Evolutionary conservation across 139 green algal species (phyloP).

Genomic region (Picochlorum sp.): DNA sequence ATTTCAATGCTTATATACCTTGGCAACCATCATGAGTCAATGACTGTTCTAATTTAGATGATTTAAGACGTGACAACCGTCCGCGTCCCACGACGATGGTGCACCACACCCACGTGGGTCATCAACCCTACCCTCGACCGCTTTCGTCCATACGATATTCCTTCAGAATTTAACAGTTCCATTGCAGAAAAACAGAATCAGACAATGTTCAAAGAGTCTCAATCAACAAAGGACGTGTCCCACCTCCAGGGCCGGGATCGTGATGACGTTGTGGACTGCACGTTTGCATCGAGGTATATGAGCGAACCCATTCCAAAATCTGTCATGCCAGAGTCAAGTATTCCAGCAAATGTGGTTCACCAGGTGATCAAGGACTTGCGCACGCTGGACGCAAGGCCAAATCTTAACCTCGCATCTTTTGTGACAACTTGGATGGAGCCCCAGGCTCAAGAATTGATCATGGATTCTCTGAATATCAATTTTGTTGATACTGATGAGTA

Average conservation of each 20-base stretch:
- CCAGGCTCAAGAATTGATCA: slow-evolving; percentile 29
- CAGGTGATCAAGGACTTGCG: slow-evolving; percentile 12
- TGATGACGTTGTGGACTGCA: slow-evolving; percentile 15
- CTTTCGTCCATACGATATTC: too few species aligned
- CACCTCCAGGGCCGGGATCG: not conserved
- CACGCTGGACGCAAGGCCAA: slow-evolving; percentile 13
- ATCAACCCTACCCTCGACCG: too few species aligned
- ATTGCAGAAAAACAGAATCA: too few species aligned
- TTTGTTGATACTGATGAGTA: slow-evolving; percentile 24
- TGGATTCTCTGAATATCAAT: slow-evolving; percentile 20
- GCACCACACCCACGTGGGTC: too few species aligned
- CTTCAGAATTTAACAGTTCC: too few species aligned
- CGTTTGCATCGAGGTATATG: slow-evolving; percentile 29
- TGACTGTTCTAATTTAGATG: too few species aligned
- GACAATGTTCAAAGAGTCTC: not conserved
- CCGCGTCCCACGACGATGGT: too few species aligned
- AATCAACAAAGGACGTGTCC: not conserved
- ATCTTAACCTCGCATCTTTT: slow-evolving; percentile 37
- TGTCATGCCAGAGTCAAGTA: slow-evolving; percentile 8
- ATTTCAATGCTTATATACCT: too few species aligned
- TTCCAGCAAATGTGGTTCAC: slow-evolving; percentile 5
- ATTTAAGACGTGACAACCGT: too few species aligned
- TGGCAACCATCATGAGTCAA: too few species aligned
- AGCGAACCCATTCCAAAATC: slow-evolving; percentile 12
- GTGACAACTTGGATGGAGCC: slow-evolving; percentile 42